A percentile compares a stretch with the other conserved stretches of the same genome.
Evolutionary conservation across 1,284 basidiomycete genomes (phyloP).

Genomic region (Thecaphora thlaspeos): DNA sequence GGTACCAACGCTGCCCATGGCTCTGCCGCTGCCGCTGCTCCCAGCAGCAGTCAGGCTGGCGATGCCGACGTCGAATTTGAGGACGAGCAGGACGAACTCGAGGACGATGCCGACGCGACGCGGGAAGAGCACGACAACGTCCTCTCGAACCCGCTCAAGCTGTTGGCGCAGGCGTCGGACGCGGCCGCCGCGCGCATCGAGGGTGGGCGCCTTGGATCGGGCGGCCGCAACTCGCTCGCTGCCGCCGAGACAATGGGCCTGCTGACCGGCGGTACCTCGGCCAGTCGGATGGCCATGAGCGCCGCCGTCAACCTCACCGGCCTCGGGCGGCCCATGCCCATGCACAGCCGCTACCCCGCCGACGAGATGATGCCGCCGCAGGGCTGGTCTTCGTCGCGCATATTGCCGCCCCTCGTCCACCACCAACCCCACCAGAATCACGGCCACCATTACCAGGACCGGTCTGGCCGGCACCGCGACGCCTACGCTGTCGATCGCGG

Average conservation of each 20-base stretch:
- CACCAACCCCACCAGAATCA: too few species aligned
- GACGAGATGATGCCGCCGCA: constrained; percentile 5
- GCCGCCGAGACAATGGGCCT: constrained; percentile 45
- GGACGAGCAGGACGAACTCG: constrained; percentile 44
- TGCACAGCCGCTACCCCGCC: constrained; percentile 16
- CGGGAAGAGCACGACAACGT: constrained; percentile 40
- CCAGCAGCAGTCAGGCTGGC: constrained; percentile 6
- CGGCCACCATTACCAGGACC: too few species aligned
- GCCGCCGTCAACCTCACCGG: constrained; percentile 31
- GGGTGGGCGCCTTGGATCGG: constrained; percentile 22
- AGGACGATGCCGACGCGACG: constrained; percentile 35
- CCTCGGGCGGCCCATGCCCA: constrained; percentile 27
- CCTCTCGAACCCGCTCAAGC: constrained; percentile 42
- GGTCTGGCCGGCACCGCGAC: too few species aligned
- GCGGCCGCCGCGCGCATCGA: constrained; percentile 36
- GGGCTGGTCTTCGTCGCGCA: constrained; percentile 22
- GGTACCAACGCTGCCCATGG: too few species aligned
- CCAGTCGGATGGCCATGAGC: constrained; percentile 29
- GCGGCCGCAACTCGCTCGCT: constrained; percentile 23
- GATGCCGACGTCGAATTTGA: constrained; percentile 39
- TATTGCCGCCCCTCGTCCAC: constrained; percentile 26
- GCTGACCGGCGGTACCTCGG: constrained; percentile 20
- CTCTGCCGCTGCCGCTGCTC: too few species aligned
- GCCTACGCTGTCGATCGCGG: too few species aligned
- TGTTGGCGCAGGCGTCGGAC: constrained; percentile 45